A percentile compares a stretch with the other conserved stretches of the same genome.
phyloP scores from a whole-genome alignment of 225 moss, liverwort and hornwort species.

The Polytrichum formosum region DNA sequence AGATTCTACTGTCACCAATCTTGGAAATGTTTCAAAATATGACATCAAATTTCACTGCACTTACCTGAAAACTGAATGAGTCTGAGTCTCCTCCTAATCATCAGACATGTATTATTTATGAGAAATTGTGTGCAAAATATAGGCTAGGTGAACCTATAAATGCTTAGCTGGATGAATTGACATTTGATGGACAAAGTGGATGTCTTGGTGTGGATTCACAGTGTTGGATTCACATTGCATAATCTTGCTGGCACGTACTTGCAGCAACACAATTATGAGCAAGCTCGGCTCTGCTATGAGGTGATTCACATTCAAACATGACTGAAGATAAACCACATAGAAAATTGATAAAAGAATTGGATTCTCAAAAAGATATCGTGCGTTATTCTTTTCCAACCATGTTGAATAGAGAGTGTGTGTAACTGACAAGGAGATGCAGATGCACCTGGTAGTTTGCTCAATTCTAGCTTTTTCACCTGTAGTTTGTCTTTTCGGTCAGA shows the following conservation, averaged over 20 bases:
- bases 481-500: not conserved
- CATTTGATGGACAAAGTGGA: constrained; percentile 7
- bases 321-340: too few relatives aligned
- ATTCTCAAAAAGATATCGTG: too few relatives aligned
- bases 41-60: too few relatives aligned
- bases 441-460: not conserved
- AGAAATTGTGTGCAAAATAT: too few relatives aligned
- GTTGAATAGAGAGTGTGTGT: constrained; percentile 3
- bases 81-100: too few relatives aligned
- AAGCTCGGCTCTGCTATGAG: constrained; percentile 81
- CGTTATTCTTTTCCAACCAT: not conserved
- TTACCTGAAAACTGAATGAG: too few relatives aligned
- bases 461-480: too few relatives aligned
- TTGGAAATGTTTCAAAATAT: too few relatives aligned
- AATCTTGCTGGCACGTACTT: constrained; percentile 95
- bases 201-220: constrained; percentile 27
- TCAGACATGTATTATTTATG: too few relatives aligned
- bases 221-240: constrained; percentile 94
- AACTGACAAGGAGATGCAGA: not conserved
- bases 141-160: not conserved
- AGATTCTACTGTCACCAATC: too few relatives aligned
- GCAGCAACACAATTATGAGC: constrained; percentile 73
- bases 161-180: not conserved
- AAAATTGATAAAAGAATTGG: too few relatives aligned
- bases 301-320: constrained; percentile 18